Evolutionary conservation across 225 moss, liverwort and hornwort species (phyloP).

Genomic region (Asterella californica): DNA sequence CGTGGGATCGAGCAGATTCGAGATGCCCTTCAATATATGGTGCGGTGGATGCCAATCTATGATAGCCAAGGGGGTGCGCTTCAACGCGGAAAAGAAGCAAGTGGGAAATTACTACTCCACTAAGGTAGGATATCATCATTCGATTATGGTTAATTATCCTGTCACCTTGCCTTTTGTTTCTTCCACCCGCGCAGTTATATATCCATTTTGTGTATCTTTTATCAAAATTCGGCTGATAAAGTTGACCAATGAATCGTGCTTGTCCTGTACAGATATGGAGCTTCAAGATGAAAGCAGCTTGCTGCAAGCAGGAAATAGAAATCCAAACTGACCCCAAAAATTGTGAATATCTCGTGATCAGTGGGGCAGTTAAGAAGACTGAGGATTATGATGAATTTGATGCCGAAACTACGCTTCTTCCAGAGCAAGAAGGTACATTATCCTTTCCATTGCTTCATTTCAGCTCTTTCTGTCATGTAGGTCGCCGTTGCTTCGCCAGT

Average conservation of each 20-base stretch:
- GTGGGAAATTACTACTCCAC: constrained; percentile 97
- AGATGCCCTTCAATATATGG: constrained; percentile 99
- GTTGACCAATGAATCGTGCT: background rate
- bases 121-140: constrained; percentile 48
- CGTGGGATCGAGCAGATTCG: constrained; percentile 47
- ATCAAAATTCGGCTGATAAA: background rate
- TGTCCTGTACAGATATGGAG: constrained; percentile 80
- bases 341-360: constrained; percentile 79
- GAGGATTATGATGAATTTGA: constrained; percentile 94
- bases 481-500: background rate
- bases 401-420: constrained; percentile 79
- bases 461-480: background rate
- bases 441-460: background rate
- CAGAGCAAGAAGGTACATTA: constrained; percentile 68
- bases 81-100: constrained; percentile 99
- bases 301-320: constrained; percentile 94
- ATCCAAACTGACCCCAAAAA: constrained; percentile 98
- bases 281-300: constrained; percentile 97
- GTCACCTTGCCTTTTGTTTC: background rate
- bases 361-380: constrained; percentile 90
- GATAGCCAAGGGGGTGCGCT: constrained; percentile 99
- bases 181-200: background rate
- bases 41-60: constrained; percentile 92
- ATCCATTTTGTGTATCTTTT: background rate
- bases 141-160: background rate